Conservation (phyloP, 2,329 filamentous ascomycete species). For the Aspergillus brunneoviolaceus region DNA sequence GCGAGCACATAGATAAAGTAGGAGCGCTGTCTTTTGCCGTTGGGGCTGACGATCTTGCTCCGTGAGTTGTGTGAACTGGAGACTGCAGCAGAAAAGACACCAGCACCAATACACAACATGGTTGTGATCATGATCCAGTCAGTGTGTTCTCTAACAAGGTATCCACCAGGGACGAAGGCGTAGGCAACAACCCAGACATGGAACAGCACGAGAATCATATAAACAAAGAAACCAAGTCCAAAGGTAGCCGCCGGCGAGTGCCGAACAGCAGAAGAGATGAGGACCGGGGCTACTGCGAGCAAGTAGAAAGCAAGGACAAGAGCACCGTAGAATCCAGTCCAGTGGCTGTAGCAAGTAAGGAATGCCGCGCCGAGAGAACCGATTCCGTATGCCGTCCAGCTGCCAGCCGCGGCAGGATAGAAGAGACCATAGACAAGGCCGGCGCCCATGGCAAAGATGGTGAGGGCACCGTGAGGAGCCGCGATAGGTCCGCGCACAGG, state of each 20-base stretch:
- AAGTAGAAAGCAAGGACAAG: constrained; percentile 74
- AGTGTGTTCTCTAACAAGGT: constrained; percentile 86
- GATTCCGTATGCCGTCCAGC: constrained; percentile 75
- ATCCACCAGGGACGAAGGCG: constrained; percentile 93
- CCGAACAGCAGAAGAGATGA: constrained; percentile 74
- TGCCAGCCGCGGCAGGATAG: constrained; percentile 67
- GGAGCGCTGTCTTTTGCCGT: constrained; percentile 54
- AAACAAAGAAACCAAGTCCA: constrained; percentile 82
- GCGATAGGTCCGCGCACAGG: constrained; percentile 84
- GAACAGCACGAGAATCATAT: constrained; percentile 94
- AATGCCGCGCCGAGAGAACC: constrained; percentile 78
- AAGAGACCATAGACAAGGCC: constrained; percentile 77
- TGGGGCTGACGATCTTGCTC: constrained; percentile 39
- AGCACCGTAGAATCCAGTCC: constrained; percentile 86
- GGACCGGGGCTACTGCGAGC: constrained; percentile 72
- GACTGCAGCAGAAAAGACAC: constrained; percentile 68
- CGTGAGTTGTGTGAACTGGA: constrained; percentile 53
- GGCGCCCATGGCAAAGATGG: constrained; percentile 79
- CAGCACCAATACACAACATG: constrained; percentile 80
- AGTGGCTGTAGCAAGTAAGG: constrained; percentile 74
- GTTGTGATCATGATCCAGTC: constrained; percentile 91
- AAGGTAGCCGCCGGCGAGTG: constrained; percentile 78
- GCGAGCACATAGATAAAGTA: constrained; percentile 72
- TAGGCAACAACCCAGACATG: constrained; percentile 99
- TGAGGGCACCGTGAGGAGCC: constrained; percentile 85